These are phyloP conservation scores for Linnemannia hyalina DNA, from an alignment of 192 early-diverging fungal genomes.

Conservation along the genomic window DNA sequence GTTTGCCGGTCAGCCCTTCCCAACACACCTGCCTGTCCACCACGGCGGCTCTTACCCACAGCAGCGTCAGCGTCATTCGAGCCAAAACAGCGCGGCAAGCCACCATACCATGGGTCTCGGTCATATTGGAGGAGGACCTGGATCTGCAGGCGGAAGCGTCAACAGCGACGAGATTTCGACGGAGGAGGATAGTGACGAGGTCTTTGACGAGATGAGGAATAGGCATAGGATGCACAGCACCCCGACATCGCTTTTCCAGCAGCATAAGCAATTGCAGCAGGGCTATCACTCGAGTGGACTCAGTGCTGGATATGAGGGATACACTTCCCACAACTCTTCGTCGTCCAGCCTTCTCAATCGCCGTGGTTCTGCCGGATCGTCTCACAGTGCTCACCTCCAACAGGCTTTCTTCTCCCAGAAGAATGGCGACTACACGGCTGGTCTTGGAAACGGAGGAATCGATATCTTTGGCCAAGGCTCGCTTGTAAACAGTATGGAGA, in stretches of 20 bases:
- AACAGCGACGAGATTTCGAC: slow-evolving; percentile 53
- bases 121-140: slow-evolving; percentile 44
- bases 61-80: slow-evolving; percentile 53
- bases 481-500: slow-evolving; percentile 27
- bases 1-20: slow-evolving; percentile 23
- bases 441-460: slow-evolving; percentile 3
- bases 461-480: slow-evolving; percentile 27
- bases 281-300: slow-evolving; percentile 2
- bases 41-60: slow-evolving; percentile 29
- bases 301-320: slow-evolving; percentile 32
- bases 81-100: slow-evolving; percentile 53
- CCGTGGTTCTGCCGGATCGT: slow-evolving; percentile 42
- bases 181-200: slow-evolving; percentile 54
- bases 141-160: slow-evolving; percentile 50
- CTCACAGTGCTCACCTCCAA: slow-evolving; percentile 26
- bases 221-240: slow-evolving; percentile 35
- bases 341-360: slow-evolving; percentile 37
- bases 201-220: slow-evolving; percentile 52
- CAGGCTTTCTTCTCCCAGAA: slow-evolving; percentile 30
- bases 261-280: slow-evolving; percentile 21
- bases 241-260: slow-evolving; percentile 15
- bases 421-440: slow-evolving; percentile 5
- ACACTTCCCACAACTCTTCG: slow-evolving; percentile 36
- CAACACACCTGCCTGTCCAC: slow-evolving; percentile 28
- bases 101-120: slow-evolving; percentile 54